Base-by-base conservation (phyloP, 768 basidiomycete genomes). In the Suillus fuscotomentosus region DNA sequence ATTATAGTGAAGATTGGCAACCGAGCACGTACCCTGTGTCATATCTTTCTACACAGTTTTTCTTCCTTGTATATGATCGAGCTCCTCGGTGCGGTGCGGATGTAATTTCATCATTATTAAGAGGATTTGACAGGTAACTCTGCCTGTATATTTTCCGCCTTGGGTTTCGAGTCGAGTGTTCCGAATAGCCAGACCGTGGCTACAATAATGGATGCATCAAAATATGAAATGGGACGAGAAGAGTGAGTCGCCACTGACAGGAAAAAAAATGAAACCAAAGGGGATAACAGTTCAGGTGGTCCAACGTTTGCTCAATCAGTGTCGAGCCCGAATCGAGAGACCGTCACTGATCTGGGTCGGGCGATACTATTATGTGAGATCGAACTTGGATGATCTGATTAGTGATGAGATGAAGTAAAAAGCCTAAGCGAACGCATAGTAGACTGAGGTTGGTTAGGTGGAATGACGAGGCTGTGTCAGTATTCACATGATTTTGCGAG, bases 251-350 rank as follows among this genome's bases (percentile, higher is more conserved):
- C 27, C 94, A 85, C 69, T 87, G 82, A 0, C 84, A 75, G 1
- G 86, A 82, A 8, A 38, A 54, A 92, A 92, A 9, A 96, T 81
- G 67, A 88, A 96, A 43, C 1, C 94, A 87, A 10, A 94, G 2
- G 15, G 20, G 2, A 54, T 54, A 36, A 20, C 36, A 5, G 53
- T 17, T 31, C 31, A 31, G 27, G 31, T 31, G 31, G 31, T 31
- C 31, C 31, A 6, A 31, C 31, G 31, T 31, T 31, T 31, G 31
- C 31, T 31, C 20, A 10, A 54, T n/a, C 42, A 20, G 34, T 20
- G 10, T 34, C 8, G 27, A 9, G 27, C 7, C 48, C 24, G 51
- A 31, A 27, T 27, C 27, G 27, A 27, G 27, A 14, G 27, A 31
- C 24, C 31, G 31, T 31, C 31, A 31, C 31, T n/a, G n/a, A 24